These are phyloP conservation scores for Astragalus glycyphyllos DNA, from an alignment of 306 rosid species.

Conservation along the genomic window DNA sequence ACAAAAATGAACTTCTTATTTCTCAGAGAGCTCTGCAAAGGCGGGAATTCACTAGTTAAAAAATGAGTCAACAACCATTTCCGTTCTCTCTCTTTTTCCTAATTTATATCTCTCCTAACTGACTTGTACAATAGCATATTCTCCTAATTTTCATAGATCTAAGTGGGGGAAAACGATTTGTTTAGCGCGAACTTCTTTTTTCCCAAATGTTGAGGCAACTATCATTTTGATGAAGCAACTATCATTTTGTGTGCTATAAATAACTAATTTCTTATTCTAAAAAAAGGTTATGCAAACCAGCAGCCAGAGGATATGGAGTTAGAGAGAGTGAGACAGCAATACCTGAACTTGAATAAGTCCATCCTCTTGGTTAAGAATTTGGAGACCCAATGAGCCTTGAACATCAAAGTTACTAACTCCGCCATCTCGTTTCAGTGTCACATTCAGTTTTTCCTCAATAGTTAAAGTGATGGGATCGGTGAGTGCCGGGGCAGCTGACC, in stretches of 20 bases:
- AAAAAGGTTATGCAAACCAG: neutral
- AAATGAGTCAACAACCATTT: constrained; percentile 2
- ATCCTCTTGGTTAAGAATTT: constrained; percentile 90
- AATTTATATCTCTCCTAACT: neutral
- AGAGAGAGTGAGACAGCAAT: neutral
- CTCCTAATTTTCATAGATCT: neutral
- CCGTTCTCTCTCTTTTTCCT: constrained; percentile 1
- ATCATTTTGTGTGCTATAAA: neutral
- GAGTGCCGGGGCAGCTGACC: constrained; percentile 71
- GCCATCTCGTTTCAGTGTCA: constrained; percentile 91
- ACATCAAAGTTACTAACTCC: constrained; percentile 93
- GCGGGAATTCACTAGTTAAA: neutral
- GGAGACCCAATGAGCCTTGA: constrained; percentile 90
- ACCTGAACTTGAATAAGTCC: constrained; percentile 92
- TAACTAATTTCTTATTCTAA: neutral
- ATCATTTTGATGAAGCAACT: neutral
- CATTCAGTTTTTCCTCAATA: constrained; percentile 92
- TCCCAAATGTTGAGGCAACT: neutral
- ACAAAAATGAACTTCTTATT: neutral
- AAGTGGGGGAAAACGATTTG: neutral
- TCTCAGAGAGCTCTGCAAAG: constrained; percentile 5
- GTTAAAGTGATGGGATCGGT: constrained; percentile 93
- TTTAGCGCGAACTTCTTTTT: neutral
- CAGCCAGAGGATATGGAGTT: neutral
- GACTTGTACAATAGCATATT: neutral